Percentiles rank a stretch among this genome's conserved stretches.
Evolutionary conservation across 2,329 filamentous ascomycete genomes (phyloP).

Genomic region (Aspergillus ustus): DNA sequence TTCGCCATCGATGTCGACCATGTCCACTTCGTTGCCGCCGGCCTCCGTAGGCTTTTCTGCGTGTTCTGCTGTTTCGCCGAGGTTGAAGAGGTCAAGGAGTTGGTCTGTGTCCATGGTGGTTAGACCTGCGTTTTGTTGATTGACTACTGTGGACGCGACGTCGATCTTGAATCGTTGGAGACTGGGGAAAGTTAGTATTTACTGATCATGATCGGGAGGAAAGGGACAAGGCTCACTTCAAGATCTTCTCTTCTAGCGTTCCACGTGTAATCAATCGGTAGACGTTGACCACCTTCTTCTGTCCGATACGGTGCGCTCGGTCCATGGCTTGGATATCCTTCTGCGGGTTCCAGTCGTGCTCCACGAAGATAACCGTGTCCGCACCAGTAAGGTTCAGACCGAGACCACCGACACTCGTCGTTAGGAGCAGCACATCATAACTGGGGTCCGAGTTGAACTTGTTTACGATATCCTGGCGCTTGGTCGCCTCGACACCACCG

Average conservation of each 20-base stretch:
- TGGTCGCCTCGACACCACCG: constrained; percentile 87
- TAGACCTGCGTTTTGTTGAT: constrained; percentile 95
- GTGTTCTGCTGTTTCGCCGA: constrained; percentile 69
- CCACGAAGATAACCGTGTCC: constrained; percentile 98
- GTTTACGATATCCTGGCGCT: constrained; percentile 97
- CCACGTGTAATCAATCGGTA: constrained; percentile 95
- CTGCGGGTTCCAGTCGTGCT: constrained; percentile 99
- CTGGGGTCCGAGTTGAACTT: constrained; percentile 98
- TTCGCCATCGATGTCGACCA: constrained; percentile 92
- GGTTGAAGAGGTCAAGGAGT: constrained; percentile 93
- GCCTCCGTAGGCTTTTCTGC: constrained; percentile 66
- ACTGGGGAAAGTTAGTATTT: constrained; percentile 51
- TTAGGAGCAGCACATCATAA: constrained; percentile 91
- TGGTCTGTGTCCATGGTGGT: constrained; percentile 98
- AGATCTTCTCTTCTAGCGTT: constrained; percentile 96
- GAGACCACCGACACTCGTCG: constrained; percentile 91
- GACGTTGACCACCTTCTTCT: constrained; percentile 99
- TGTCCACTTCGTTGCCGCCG: constrained; percentile 65
- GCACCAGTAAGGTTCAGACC: constrained; percentile 95
- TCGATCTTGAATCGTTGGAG: constrained; percentile 99
- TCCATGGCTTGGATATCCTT: constrained; percentile 99
- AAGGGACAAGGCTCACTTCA: constrained; percentile 61
- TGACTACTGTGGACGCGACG: constrained; percentile 95
- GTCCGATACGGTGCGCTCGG: constrained; percentile 93
- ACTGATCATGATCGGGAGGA: constrained; percentile 1